A percentile compares a stretch with the other conserved stretches of the same genome.
phyloP scores from a whole-genome alignment of 495 filamentous ascomycete species.

The Aspergillus incahuasiensis region DNA sequence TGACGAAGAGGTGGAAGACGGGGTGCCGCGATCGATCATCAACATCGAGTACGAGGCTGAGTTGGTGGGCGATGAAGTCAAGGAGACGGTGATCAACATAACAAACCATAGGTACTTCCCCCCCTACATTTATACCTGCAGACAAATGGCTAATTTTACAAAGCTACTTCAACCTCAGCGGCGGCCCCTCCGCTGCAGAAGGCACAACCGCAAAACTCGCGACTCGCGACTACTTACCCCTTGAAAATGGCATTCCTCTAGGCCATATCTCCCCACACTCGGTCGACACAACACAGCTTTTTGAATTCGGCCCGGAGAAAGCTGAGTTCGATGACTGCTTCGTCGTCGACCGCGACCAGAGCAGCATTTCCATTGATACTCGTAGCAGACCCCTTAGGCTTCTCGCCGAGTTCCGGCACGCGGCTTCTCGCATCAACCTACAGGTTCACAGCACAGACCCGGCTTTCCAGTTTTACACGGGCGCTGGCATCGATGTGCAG shows the following conservation, averaged over 20 bases:
- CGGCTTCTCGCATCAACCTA: conserved; percentile 67
- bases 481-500: conserved; percentile 75
- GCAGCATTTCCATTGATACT: conserved; percentile 70
- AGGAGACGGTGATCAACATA: conserved; percentile 84
- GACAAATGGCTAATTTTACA: background rate
- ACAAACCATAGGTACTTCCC: conserved; percentile 82
- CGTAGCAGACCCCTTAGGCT: conserved; percentile 57
- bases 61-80: conserved; percentile 65
- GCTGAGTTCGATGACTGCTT: conserved; percentile 91
- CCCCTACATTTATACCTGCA: background rate
- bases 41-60: conserved; percentile 87
- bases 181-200: conserved; percentile 56
- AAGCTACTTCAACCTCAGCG: conserved; percentile 89
- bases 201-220: conserved; percentile 69
- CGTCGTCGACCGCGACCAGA: conserved; percentile 60
- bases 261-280: conserved; percentile 49
- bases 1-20: conserved; percentile 56
- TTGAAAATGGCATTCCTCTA: conserved; percentile 65
- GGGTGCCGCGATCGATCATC: conserved; percentile 56
- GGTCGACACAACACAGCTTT: conserved; percentile 51
- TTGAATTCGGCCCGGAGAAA: conserved; percentile 60
- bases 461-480: conserved; percentile 95
- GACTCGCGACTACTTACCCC: conserved; percentile 68
- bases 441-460: conserved; percentile 87
- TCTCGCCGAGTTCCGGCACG: conserved; percentile 65